Evolutionary conservation across 1,139 yeast genomes (phyloP).

Genomic region (Spathaspora sp.): DNA sequence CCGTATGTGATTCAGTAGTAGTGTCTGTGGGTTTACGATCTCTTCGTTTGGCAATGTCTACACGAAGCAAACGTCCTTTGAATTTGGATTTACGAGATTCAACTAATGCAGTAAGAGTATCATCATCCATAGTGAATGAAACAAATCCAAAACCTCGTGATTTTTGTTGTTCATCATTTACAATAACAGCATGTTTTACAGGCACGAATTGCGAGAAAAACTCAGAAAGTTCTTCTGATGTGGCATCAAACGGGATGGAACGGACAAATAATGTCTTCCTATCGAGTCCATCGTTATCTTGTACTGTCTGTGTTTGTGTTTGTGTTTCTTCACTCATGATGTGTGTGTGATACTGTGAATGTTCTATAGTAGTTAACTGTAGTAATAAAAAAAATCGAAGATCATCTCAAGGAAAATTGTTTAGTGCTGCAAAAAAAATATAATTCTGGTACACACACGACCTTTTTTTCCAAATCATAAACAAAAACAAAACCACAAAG

Average conservation of each 20-base stretch:
- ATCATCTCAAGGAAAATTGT: slow-evolving; percentile 4
- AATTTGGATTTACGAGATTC: slow-evolving; percentile 68
- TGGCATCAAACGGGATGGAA: slow-evolving; percentile 76
- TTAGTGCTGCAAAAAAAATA: slow-evolving; percentile 3
- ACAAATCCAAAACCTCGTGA: slow-evolving; percentile 97
- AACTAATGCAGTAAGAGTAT: slow-evolving; percentile 72
- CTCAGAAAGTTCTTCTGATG: slow-evolving; percentile 76
- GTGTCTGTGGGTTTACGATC: slow-evolving; percentile 53
- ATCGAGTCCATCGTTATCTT: slow-evolving; percentile 42
- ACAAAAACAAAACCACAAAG: not conserved
- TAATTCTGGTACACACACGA: not conserved
- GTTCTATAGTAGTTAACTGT: not conserved
- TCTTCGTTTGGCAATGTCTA: slow-evolving; percentile 91
- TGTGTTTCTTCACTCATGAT: slow-evolving; percentile 10
- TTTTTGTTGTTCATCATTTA: slow-evolving; percentile 68
- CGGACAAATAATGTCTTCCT: slow-evolving; percentile 79
- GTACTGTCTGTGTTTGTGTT: not conserved
- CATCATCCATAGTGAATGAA: slow-evolving; percentile 82
- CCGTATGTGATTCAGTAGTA: slow-evolving; percentile 17
- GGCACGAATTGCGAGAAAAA: slow-evolving; percentile 92
- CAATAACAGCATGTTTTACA: slow-evolving; percentile 92
- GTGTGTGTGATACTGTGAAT: not conserved
- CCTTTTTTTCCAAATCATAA: not conserved
- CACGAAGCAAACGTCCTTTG: slow-evolving; percentile 63
- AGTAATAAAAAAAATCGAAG: slow-evolving; percentile 2